Percentiles rank a stretch among this genome's conserved stretches.
Evolutionary conservation across 192 early-diverging fungal genomes (phyloP).

Genomic region (Coemansia sp.): DNA sequence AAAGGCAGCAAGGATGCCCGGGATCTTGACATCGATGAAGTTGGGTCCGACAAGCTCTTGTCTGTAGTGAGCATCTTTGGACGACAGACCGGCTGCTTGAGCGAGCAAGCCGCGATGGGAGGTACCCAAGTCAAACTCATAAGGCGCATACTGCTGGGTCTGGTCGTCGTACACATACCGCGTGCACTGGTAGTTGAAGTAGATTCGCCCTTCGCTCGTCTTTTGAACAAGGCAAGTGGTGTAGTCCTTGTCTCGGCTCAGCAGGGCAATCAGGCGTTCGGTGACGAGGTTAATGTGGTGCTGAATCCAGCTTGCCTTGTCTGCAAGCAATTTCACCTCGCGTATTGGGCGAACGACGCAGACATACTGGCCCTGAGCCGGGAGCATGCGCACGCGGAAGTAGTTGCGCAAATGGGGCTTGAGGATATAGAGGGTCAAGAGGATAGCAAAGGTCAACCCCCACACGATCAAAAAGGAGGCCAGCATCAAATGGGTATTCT

Average conservation of each 20-base stretch:
- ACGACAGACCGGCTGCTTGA: slow-evolving; percentile 50
- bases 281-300: slow-evolving; percentile 22
- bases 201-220: slow-evolving; percentile 51
- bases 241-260: slow-evolving; percentile 41
- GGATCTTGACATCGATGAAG: slow-evolving; percentile 56
- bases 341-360: slow-evolving; percentile 50
- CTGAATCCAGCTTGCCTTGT: slow-evolving; percentile 4
- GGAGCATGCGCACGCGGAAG: slow-evolving; percentile 54
- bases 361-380: slow-evolving; percentile 49
- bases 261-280: slow-evolving; percentile 21
- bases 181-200: slow-evolving; percentile 71
- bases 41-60: slow-evolving; percentile 63
- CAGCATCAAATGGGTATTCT: slow-evolving; percentile 51
- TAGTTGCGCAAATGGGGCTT: slow-evolving; percentile 49
- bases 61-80: slow-evolving; percentile 52
- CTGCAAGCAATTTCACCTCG: slow-evolving; percentile 39
- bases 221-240: slow-evolving; percentile 9
- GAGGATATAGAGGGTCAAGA: slow-evolving; percentile 18
- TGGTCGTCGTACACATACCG: slow-evolving; percentile 65
- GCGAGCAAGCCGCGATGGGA: slow-evolving; percentile 45
- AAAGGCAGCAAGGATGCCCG: slow-evolving; percentile 41
- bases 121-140: slow-evolving; percentile 56
- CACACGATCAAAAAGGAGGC: slow-evolving; percentile 36
- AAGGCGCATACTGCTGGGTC: slow-evolving; percentile 55
- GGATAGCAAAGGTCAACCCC: slow-evolving; percentile 28